Evolutionary conservation across 257 asterid species (phyloP), one percentile per base, ranked within the genome.

Genomic region (Linaria vulgaris): DNA sequence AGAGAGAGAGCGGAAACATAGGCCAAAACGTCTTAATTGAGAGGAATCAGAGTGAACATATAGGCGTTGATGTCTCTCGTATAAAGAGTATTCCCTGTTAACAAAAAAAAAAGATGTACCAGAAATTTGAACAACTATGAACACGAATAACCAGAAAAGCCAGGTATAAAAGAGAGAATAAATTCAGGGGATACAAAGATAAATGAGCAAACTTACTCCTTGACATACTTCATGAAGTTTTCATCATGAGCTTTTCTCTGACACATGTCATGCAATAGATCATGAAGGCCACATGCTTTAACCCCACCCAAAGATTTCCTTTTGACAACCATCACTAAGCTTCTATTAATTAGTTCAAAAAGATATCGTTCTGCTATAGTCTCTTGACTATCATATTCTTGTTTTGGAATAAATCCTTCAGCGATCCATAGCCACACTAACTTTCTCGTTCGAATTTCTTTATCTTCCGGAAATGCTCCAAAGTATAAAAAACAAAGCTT

Each of bases 401-500:
- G 23, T 21, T 39, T 59, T 3, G n/a, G 45, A 23, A 59, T 37
- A 17, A 59, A 59, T 17, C 64, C 64, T 41, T 59, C 64, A 3
- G 64, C 50, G 11, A 59, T 41, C 64, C 64, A 59, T 11, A 24
- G 15, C 31, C 49, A 25, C 0, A 44, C 22, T 27, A 63, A 48
- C 48, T 48, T 45, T 17, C 3, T 9, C 4, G 61, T 47, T 39
- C 50, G 23, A 27, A 61, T 34, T 45, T 25, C 45, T 21, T 23
- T 19, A 60, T 61, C 69, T 62, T 48, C 66, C 0, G 69, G 24
- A 56, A 64, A 69, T 24, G 53, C 46, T 44, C 72, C 72, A 21
- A 74, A 56, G 50, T 75, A 70, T 1, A 56, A 56, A 43, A 75
- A 60, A 20, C 70, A 66, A 0, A 67, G 57, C 52, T 66, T 70